Evolutionary conservation across 1,139 yeast genomes (phyloP).

Genomic region (Kodamaea derodonti): DNA sequence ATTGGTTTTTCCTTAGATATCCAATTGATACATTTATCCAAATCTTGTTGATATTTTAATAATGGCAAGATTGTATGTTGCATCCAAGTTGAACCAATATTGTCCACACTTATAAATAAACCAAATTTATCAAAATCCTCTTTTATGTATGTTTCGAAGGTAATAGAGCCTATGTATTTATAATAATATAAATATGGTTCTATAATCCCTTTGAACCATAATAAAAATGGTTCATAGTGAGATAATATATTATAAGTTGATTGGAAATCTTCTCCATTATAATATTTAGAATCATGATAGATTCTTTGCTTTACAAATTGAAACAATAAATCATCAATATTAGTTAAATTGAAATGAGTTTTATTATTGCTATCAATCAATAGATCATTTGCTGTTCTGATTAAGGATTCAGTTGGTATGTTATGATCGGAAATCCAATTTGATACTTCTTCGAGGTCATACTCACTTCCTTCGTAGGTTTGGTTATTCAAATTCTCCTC

Average conservation of each 20-base stretch:
- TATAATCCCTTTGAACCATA: constrained; percentile 29
- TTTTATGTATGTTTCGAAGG: constrained; percentile 3
- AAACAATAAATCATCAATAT: constrained; percentile 10
- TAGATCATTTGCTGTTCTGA: constrained; percentile 17
- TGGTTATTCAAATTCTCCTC: too few species aligned
- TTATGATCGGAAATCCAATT: constrained; percentile 11
- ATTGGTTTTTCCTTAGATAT: constrained; percentile 12
- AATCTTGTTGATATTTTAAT: constrained; percentile 17
- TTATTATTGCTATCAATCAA: not conserved
- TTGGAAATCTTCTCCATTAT: constrained; percentile 13
- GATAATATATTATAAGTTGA: constrained; percentile 16
- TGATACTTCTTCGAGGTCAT: constrained; percentile 23
- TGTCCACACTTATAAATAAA: constrained; percentile 6
- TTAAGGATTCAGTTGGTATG: constrained; percentile 1
- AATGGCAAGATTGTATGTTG: constrained; percentile 30
- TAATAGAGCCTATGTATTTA: constrained; percentile 1
- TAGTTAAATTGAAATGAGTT: not conserved
- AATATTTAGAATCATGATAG: constrained; percentile 19
- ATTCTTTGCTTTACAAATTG: constrained; percentile 24
- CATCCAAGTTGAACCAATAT: constrained; percentile 20
- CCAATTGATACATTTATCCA: constrained; percentile 27
- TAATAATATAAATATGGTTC: constrained; percentile 29
- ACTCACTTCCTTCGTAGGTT: too few species aligned
- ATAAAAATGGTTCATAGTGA: constrained; percentile 16
- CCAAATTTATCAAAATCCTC: constrained; percentile 5